Evolutionary conservation across 306 rosid genomes (phyloP).

Genomic region (Acacia acuminata): DNA sequence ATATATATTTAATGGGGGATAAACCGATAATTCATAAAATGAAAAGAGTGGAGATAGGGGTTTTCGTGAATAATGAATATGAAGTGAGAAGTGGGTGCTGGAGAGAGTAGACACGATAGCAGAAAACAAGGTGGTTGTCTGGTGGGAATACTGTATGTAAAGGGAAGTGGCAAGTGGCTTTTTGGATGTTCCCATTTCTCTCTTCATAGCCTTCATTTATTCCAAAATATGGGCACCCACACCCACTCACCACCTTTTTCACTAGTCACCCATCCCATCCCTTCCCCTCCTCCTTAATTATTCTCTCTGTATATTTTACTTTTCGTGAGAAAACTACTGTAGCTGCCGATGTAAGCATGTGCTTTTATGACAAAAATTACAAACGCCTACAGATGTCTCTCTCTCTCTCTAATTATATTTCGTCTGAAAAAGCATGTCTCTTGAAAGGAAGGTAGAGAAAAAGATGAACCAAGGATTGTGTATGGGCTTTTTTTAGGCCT

Average conservation of each 20-base stretch:
- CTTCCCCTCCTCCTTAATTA: background rate
- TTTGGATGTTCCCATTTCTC: background rate
- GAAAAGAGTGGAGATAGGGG: background rate
- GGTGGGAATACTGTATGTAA: background rate
- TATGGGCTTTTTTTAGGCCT: slow-evolving; percentile 34
- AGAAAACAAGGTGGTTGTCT: slow-evolving; percentile 2
- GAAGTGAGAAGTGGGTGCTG: background rate
- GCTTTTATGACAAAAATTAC: background rate
- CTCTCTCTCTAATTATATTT: background rate
- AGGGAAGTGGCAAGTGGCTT: background rate
- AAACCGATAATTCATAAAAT: too few species aligned
- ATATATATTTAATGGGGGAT: too few species aligned
- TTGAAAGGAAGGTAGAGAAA: background rate
- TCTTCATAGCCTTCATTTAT: background rate
- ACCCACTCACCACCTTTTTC: background rate
- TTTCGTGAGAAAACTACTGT: background rate
- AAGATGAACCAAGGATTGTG: background rate
- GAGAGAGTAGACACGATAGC: background rate
- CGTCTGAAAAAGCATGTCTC: background rate
- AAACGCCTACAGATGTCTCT: background rate
- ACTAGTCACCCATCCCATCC: background rate
- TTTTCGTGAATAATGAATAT: background rate
- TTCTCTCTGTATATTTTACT: background rate
- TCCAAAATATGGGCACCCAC: background rate
- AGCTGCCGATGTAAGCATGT: background rate